phyloP scores from a whole-genome alignment of 176 grass and related monocot genomes.

The Hsuehochloa calcarea region DNA sequence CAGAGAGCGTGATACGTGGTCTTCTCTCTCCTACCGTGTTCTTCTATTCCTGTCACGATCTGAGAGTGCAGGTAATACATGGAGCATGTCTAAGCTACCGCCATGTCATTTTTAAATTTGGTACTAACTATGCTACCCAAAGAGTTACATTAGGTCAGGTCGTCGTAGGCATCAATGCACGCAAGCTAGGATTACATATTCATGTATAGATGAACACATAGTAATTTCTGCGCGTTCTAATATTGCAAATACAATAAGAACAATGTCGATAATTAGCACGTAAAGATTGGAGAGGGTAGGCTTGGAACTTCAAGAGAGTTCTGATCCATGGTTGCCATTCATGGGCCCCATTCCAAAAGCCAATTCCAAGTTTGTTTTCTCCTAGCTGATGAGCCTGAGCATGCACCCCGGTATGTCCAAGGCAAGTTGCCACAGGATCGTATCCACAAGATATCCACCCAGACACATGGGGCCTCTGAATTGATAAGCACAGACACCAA shows the following conservation, averaged over 20 bases:
- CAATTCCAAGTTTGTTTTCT: conserved; percentile 23
- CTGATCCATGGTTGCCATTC: not conserved
- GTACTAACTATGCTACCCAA: too few species aligned
- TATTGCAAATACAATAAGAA: not conserved
- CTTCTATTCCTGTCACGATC: too few species aligned
- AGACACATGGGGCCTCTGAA: conserved; percentile 62
- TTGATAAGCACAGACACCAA: conserved; percentile 55
- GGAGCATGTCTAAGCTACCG: too few species aligned
- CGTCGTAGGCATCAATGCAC: not conserved
- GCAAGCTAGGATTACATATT: not conserved
- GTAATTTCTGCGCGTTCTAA: not conserved
- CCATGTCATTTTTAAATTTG: too few species aligned
- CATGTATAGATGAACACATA: not conserved
- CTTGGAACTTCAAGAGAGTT: not conserved
- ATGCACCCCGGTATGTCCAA: not conserved
- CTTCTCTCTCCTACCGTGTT: too few species aligned
- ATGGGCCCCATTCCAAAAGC: not conserved
- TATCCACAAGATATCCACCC: conserved; percentile 37
- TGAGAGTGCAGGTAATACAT: too few species aligned
- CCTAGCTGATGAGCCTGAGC: not conserved
- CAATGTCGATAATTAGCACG: not conserved
- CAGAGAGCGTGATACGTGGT: too few species aligned
- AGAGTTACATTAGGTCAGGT: not conserved
- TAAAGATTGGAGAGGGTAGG: not conserved
- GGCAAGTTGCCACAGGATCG: conserved; percentile 3